These are phyloP conservation scores for Apostasia shenzhenica DNA, from an alignment of 106 monocot species.

Conservation along the genomic window DNA sequence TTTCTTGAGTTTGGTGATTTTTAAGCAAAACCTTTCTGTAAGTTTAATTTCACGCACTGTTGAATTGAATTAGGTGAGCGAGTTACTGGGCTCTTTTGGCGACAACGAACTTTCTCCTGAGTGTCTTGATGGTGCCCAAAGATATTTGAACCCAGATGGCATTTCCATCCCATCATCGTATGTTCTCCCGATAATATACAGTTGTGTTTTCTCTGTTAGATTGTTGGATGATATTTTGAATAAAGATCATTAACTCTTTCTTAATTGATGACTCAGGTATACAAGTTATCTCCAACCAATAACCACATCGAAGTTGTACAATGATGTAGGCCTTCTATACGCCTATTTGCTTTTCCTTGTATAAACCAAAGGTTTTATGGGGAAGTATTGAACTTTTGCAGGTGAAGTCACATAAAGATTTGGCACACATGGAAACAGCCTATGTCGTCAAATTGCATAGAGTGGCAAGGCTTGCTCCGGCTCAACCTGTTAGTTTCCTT, in stretches of 20 bases:
- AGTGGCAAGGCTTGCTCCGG: constrained; percentile 67
- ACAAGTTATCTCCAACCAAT: constrained; percentile 94
- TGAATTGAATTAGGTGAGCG: constrained; percentile 52
- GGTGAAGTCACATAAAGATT: constrained; percentile 83
- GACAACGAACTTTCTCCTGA: constrained; percentile 97
- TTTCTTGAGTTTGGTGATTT: not conserved
- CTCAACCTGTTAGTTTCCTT: constrained; percentile 45
- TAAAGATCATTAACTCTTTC: not conserved
- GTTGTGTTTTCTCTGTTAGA: not conserved
- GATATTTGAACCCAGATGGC: constrained; percentile 90
- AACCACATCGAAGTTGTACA: constrained; percentile 84
- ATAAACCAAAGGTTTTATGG: not conserved
- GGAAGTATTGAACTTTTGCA: constrained; percentile 18
- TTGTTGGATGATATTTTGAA: not conserved
- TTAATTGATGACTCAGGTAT: constrained; percentile 41
- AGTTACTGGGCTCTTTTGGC: constrained; percentile 93
- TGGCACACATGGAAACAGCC: constrained; percentile 90
- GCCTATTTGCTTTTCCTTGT: not conserved
- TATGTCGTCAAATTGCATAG: constrained; percentile 97
- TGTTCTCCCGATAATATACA: constrained; percentile 4
- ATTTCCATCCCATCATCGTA: constrained; percentile 97
- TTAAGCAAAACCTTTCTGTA: not conserved
- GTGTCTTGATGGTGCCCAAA: constrained; percentile 93
- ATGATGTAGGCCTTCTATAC: constrained; percentile 55
- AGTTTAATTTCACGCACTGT: not conserved